Percentiles rank a stretch among this genome's conserved stretches.
Evolutionary conservation across 345 rosid genomes (phyloP).

Genomic region (Populus pruinosa): DNA sequence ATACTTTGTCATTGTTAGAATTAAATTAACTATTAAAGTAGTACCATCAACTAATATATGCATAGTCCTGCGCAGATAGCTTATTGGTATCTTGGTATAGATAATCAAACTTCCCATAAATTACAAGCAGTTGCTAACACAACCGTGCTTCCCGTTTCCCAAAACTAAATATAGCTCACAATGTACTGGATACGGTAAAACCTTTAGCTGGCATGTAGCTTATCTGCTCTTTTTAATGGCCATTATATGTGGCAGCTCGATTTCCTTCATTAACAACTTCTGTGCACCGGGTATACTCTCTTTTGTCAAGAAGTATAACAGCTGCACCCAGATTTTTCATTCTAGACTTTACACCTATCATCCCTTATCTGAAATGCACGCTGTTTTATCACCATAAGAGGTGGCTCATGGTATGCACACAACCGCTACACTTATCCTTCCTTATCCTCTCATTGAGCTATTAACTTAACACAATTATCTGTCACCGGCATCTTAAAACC

Average conservation of each 20-base stretch:
- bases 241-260: neutral
- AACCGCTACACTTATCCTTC: neutral
- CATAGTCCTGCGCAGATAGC: neutral
- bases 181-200: neutral
- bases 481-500: neutral
- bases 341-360: neutral
- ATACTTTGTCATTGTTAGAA: no score
- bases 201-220: no score
- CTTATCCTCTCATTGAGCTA: neutral
- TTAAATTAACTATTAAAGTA: no score
- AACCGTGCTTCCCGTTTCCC: neutral
- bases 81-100: neutral
- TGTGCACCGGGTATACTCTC: neutral
- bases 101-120: neutral
- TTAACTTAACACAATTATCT: neutral
- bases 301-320: neutral
- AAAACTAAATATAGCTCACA: neutral
- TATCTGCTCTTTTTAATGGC: neutral
- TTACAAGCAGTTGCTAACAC: neutral
- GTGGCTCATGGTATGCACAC: neutral
- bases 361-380: neutral
- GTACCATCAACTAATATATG: no score
- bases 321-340: neutral
- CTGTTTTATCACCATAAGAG: neutral
- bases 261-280: neutral